A percentile compares a stretch with the other conserved stretches of the same genome.
Evolutionary conservation across 2,329 filamentous ascomycete genomes (phyloP).

Genomic region (Epichloe amarillans): DNA sequence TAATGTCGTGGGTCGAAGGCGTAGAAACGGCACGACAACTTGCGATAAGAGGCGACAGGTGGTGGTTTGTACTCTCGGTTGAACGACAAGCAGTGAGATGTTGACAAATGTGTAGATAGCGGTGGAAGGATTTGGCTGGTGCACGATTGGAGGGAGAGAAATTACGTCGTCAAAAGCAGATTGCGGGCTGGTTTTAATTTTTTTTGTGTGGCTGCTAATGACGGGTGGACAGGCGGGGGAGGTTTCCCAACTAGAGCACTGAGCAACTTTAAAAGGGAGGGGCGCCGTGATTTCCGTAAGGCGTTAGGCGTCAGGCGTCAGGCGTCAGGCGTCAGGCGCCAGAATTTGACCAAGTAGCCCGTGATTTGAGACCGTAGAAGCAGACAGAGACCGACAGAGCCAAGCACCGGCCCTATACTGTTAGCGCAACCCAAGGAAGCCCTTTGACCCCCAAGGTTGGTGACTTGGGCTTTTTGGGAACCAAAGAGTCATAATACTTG

Average conservation of each 20-base stretch:
- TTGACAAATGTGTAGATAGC: background rate
- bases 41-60: background rate
- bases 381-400: too few relatives aligned
- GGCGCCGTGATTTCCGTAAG: background rate
- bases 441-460: background rate
- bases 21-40: background rate
- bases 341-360: background rate
- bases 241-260: background rate
- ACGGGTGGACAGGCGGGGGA: background rate
- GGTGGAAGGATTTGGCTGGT: background rate
- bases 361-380: too few relatives aligned
- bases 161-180: background rate
- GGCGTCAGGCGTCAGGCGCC: background rate
- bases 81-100: background rate
- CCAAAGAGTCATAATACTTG: background rate
- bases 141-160: background rate
- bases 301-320: background rate
- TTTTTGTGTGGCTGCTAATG: background rate
- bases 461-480: background rate
- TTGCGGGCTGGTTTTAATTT: background rate
- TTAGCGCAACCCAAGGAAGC: background rate
- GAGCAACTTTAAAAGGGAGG: background rate
- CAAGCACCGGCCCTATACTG: too few relatives aligned
- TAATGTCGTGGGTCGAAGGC: conserved; percentile 17
- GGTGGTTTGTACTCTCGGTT: background rate